A percentile compares a stretch with the other conserved stretches of the same genome.
Evolutionary conservation across 345 rosid genomes (phyloP).

Genomic region (Populus alba): DNA sequence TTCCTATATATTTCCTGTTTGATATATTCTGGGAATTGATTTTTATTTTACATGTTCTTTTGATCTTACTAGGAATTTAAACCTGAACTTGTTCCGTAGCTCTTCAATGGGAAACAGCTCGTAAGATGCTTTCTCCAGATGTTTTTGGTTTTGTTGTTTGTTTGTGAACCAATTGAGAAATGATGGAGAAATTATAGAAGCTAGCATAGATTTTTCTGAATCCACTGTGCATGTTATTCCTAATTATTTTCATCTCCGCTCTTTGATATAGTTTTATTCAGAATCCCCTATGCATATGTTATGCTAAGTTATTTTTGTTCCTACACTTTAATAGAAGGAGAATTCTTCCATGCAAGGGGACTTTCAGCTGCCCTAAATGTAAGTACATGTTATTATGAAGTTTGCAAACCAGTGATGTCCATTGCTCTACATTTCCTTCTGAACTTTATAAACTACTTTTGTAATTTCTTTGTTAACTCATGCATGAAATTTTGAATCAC

Average conservation of each 20-base stretch:
- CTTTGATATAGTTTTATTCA: not conserved
- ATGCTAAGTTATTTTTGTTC: conserved; percentile 1
- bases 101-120: conserved; percentile 34
- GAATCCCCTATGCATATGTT: not conserved
- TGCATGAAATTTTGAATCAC: not conserved
- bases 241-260: not conserved
- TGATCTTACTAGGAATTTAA: conserved; percentile 40
- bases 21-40: not conserved
- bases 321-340: conserved; percentile 27
- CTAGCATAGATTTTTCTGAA: not conserved
- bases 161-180: not conserved
- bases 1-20: not conserved
- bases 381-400: conserved; percentile 21
- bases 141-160: not conserved
- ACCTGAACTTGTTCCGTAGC: conserved; percentile 62
- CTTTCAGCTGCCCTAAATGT: conserved; percentile 54
- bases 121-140: conserved; percentile 39
- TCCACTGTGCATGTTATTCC: conserved; percentile 4
- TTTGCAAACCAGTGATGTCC: not conserved
- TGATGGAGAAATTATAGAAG: not conserved
- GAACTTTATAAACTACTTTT: not conserved
- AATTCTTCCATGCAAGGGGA: conserved; percentile 51
- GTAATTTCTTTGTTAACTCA: not conserved
- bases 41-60: conserved; percentile 4
- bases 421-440: not conserved